Base-by-base conservation (phyloP, 2,329 filamentous ascomycete genomes). In the Colletotrichum salicis region DNA sequence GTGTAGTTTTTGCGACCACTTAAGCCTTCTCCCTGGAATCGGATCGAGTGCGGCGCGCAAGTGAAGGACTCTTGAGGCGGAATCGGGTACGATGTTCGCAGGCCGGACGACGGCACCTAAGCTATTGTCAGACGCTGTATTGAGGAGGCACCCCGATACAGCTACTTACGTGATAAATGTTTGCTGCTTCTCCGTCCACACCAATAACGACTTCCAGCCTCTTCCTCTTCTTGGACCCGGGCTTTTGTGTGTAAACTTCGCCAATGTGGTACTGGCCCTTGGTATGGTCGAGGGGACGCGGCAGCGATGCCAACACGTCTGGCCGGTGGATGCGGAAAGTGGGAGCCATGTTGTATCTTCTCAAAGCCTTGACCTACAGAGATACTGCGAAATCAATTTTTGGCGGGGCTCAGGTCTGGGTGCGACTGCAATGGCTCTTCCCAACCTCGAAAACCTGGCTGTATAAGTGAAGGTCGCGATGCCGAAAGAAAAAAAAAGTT, bases 11-110 rank as follows among this genome's bases (percentile, higher is more conserved):
- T 83, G 37, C 88, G 81, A 70, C 86, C 85, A 73, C 81, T 85
- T 66, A 81, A 83, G 27, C 84, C 83, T 12, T 85, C 79, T 57
- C 83, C 83, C 75, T 88, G 85, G 73, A 86, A 83, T 74, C 89
- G 85, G 54, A 91, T 79, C 19, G 90, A 92, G 78, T 85, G 87
- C 24, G 90, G 87, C 10, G 90, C 80, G 79, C 90, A 92, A 65
- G 89, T 89, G 78, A 92, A 91, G 63, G 85, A 86, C 64, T 90
- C 87, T 79, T 91, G 89, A 1, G 90, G 91, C 31, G 90, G 88
- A 72, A 92, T 87, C 27, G 90, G 90, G 78, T 92, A 92, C 2
- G 90, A 92, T 7, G 90, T 92, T 76, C 92, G 86, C 73, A 92
- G 82, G 72, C 88, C 85, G 6, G 90, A 88, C 4, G 89, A 87